phyloP scores from a whole-genome alignment of 2,329 filamentous ascomycete species.

The Fusarium sp. region DNA sequence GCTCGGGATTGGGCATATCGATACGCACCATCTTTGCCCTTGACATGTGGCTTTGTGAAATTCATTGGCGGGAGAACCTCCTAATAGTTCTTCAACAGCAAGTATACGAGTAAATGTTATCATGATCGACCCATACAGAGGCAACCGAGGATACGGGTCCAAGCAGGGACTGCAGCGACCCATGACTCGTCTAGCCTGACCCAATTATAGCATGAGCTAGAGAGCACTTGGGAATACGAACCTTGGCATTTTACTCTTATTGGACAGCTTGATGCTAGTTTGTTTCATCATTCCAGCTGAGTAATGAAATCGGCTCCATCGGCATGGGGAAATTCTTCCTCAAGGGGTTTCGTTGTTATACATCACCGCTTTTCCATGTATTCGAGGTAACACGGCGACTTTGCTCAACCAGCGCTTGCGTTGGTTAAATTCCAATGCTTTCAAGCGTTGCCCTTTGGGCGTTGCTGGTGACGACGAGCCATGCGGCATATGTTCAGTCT shows the following conservation, averaged over 20 bases:
- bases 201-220: background rate
- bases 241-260: background rate
- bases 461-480: slow-evolving; percentile 1
- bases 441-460: background rate
- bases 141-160: background rate
- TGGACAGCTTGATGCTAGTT: background rate
- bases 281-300: slow-evolving; percentile 1
- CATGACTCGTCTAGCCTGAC: background rate
- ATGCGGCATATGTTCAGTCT: slow-evolving; percentile 25
- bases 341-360: background rate
- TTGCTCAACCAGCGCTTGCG: background rate
- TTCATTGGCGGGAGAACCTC: background rate
- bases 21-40: too few species aligned
- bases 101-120: background rate
- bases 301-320: background rate
- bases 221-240: background rate
- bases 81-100: background rate
- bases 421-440: slow-evolving; percentile 10
- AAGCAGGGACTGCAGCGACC: background rate
- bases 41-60: background rate
- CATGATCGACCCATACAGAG: background rate
- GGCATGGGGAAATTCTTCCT: background rate
- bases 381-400: background rate
- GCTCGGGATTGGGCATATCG: too few species aligned
- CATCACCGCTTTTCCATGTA: background rate